Percentiles rank a stretch among this genome's conserved stretches.
phyloP scores from a whole-genome alignment of 768 basidiomycete species.

The Trametes maxima region DNA sequence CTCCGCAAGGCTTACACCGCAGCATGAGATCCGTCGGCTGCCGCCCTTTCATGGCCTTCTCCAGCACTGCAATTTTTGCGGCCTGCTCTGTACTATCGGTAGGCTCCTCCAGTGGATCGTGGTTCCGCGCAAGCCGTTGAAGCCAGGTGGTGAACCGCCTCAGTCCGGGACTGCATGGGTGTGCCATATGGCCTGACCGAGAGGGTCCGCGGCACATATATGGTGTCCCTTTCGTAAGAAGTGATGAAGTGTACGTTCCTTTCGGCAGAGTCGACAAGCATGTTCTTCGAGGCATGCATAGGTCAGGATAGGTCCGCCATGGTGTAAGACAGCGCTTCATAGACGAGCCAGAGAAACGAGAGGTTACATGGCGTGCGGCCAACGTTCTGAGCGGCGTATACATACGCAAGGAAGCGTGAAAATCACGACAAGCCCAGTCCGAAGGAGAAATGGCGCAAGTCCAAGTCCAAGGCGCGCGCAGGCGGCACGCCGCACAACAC shows the following conservation, averaged over 20 bases:
- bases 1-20: constrained; percentile 66
- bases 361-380: constrained; percentile 24
- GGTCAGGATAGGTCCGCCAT: not conserved
- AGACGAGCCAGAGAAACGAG: not conserved
- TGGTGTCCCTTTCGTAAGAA: not conserved
- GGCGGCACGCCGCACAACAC: not conserved
- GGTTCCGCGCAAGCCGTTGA: constrained; percentile 28
- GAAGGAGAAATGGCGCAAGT: not conserved
- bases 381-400: constrained; percentile 14
- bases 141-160: constrained; percentile 32
- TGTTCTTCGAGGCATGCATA: constrained; percentile 20
- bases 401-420: constrained; percentile 22
- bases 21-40: constrained; percentile 90
- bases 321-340: constrained; percentile 1
- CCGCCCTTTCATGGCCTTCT: constrained; percentile 84
- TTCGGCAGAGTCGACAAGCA: constrained; percentile 9
- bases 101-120: constrained; percentile 22
- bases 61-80: constrained; percentile 72
- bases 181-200: not conserved
- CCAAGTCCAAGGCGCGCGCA: not conserved
- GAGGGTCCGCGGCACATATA: not conserved
- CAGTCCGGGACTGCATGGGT: not conserved
- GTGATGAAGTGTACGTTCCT: not conserved
- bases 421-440: not conserved
- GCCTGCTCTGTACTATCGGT: constrained; percentile 60